These are phyloP conservation scores for Royoungia palumana DNA, from an alignment of 768 basidiomycete species.

Conservation along the genomic window DNA sequence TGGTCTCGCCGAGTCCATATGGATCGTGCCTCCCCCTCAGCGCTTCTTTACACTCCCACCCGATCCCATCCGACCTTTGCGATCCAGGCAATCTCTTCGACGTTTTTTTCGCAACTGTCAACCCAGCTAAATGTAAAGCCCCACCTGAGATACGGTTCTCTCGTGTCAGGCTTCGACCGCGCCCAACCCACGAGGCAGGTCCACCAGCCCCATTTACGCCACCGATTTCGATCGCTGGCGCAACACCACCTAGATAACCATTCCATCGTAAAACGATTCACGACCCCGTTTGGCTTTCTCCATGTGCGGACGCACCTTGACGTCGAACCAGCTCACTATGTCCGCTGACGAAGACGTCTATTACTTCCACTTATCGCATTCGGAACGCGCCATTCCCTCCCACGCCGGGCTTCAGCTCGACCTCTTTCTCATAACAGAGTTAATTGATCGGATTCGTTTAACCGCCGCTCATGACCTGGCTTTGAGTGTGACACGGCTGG, in stretches of 20 bases:
- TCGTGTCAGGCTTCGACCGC: slow-evolving; percentile 7
- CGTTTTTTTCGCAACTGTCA: no score
- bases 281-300: not conserved
- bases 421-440: not conserved
- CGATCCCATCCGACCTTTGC: slow-evolving; percentile 19
- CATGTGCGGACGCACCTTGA: not conserved
- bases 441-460: not conserved
- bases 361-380: not conserved
- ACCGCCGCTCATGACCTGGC: not conserved
- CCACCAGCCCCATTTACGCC: not conserved
- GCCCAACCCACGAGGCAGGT: slow-evolving; percentile 13
- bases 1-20: not conserved
- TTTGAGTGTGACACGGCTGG: not conserved
- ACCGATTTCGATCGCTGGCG: no score
- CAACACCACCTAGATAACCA: not conserved
- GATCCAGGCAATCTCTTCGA: no score
- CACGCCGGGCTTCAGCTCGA: not conserved
- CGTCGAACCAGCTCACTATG: slow-evolving; percentile 1
- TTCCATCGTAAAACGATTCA: slow-evolving; percentile 4
- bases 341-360: not conserved
- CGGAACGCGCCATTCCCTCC: not conserved
- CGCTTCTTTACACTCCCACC: slow-evolving; percentile 17
- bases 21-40: slow-evolving; percentile 9
- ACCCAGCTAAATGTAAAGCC: not conserved
- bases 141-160: not conserved